Evolutionary conservation across 2,329 filamentous ascomycete genomes (phyloP), one percentile per base, ranked within the genome.

Genomic region (Venturia aucupariae): DNA sequence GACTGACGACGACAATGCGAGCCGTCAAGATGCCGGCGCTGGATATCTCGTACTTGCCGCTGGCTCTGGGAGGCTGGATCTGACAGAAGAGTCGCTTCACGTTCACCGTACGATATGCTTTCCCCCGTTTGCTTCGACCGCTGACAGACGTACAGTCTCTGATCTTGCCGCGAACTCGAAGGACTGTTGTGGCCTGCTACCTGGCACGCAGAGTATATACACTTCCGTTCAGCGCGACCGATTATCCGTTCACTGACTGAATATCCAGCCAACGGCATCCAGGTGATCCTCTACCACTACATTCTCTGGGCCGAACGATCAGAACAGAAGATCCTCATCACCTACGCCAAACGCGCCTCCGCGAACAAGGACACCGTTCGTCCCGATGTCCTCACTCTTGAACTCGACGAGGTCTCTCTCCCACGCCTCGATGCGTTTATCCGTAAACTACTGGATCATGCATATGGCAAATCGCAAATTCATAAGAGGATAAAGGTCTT

Each of bases 401-500:
- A 80, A 0, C 74, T 90, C 63, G 78, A 82, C 63, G 80, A 83
- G 67, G 77, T 80, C 62, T 73, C 81, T 51, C 76, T 77, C 65
- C 69, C 78, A 55, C 75, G 81, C n/a, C 77, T 81, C 10, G 78
- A 82, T 60, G 69, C 10, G 73, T 97, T 90, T 86, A 78, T 86
- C 44, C 78, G 81, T 35, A 79, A 77, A 62, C 80, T 97, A 41
- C 73, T 96, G 24, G 78, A 85, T 42, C 81, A 82, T 59, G 86
- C 92, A 30, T 97, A 96, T 71, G 87, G 79, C 78, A 79, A 8
- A 83, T 42, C 89, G 1, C 85, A 88, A 70, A 82, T 82, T 63
- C 82, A 81, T 65, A 94, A 92, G 75, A 86, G 90, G 59, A 86
- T 94, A 67, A 96, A 94, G 74, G 86, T 97, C 15, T 79, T 97